phyloP scores from a whole-genome alignment of 1,139 yeast species.

The Zygoascus hellenicus region DNA sequence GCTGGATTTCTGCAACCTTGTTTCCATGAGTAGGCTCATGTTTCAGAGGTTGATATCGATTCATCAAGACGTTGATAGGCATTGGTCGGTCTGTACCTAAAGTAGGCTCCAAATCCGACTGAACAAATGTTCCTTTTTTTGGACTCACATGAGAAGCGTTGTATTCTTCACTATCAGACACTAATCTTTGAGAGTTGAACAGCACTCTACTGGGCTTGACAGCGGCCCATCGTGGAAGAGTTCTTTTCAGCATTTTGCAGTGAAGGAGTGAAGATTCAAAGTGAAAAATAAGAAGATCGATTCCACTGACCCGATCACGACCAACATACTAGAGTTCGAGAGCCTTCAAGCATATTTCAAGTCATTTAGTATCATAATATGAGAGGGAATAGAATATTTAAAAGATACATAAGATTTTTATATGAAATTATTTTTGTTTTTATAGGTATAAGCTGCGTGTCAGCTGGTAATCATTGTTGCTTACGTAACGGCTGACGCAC shows the following conservation, averaged over 20 bases:
- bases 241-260: slow-evolving; percentile 6
- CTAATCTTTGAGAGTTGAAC: slow-evolving; percentile 11
- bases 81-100: slow-evolving; percentile 45
- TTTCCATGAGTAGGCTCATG: slow-evolving; percentile 65
- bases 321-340: too few species aligned
- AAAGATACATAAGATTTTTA: too few species aligned
- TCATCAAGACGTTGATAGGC: slow-evolving; percentile 78
- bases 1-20: slow-evolving; percentile 55
- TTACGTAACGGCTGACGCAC: too few species aligned
- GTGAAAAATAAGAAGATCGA: not conserved
- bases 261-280: slow-evolving; percentile 1
- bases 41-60: slow-evolving; percentile 75
- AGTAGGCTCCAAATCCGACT: slow-evolving; percentile 24
- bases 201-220: slow-evolving; percentile 1
- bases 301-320: too few species aligned
- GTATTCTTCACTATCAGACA: slow-evolving; percentile 21
- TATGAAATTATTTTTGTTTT: too few species aligned
- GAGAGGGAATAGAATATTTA: too few species aligned
- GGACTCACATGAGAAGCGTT: slow-evolving; percentile 23
- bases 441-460: too few species aligned
- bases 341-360: too few species aligned
- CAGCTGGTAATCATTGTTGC: too few species aligned
- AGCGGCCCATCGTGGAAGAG: slow-evolving; percentile 3
- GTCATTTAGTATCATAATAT: too few species aligned
- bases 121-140: slow-evolving; percentile 21